These are phyloP conservation scores for Pyrus pyrifolia DNA, from an alignment of 306 rosid genomes.

Conservation along the genomic window DNA sequence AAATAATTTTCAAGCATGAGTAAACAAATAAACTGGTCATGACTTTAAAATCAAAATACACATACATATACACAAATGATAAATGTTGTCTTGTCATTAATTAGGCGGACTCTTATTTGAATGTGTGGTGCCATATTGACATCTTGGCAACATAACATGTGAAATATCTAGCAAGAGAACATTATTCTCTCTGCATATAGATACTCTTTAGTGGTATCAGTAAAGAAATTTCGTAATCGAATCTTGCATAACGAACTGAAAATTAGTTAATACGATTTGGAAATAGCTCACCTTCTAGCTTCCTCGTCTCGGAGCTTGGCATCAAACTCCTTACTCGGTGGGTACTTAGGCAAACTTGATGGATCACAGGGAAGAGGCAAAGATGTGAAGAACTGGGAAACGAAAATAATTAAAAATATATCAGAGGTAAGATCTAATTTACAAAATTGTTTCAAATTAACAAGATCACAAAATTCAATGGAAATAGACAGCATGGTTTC, in stretches of 20 bases:
- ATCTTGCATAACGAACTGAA: background rate
- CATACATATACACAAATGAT: background rate
- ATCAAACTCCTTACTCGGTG: conserved; percentile 88
- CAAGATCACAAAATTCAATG: background rate
- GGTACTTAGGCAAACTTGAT: conserved; percentile 63
- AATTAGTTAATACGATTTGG: background rate
- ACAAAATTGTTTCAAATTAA: background rate
- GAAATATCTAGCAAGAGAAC: background rate
- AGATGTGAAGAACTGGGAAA: conserved; percentile 60
- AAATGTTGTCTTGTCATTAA: background rate
- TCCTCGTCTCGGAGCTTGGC: conserved; percentile 64
- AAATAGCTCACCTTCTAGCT: conserved; percentile 55
- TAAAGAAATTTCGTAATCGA: background rate
- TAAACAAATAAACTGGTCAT: background rate
- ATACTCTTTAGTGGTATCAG: background rate
- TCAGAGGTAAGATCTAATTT: conserved; percentile 5
- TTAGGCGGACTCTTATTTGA: background rate
- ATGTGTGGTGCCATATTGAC: background rate
- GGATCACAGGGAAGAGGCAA: conserved; percentile 72
- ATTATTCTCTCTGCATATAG: background rate
- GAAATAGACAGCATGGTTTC: background rate
- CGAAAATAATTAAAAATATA: conserved; percentile 1
- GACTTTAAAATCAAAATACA: background rate
- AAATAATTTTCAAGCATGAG: conserved; percentile 7
- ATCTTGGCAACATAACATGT: background rate